Percentiles rank a stretch among this genome's conserved stretches.
phyloP scores from a whole-genome alignment of 192 early-diverging fungal species.

The Entophlyctis helioformis region DNA sequence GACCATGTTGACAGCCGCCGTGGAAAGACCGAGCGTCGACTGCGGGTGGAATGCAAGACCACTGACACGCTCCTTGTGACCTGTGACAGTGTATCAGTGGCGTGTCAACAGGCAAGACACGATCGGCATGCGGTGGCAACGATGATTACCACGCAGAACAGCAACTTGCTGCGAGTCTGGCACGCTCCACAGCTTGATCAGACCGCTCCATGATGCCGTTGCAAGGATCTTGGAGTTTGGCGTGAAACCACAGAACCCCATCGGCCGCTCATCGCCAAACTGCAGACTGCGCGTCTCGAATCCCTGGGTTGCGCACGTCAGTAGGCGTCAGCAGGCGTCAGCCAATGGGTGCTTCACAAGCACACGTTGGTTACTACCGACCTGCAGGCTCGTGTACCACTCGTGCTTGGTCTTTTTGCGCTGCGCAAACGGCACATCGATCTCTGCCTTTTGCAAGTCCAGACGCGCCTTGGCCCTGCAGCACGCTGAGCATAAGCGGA shows the following conservation, averaged over 20 bases:
- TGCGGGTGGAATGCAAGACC: slow-evolving; percentile 83
- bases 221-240: slow-evolving; percentile 66
- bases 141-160: slow-evolving; percentile 40
- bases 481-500: not conserved
- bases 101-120: not conserved
- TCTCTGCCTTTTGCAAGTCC: slow-evolving; percentile 50
- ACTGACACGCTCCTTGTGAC: slow-evolving; percentile 80
- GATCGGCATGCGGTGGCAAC: slow-evolving; percentile 13
- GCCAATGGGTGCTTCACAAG: not conserved
- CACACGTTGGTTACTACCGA: slow-evolving; percentile 7
- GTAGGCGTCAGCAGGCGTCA: not conserved
- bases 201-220: slow-evolving; percentile 76
- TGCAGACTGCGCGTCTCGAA: slow-evolving; percentile 71
- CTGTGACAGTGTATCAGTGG: slow-evolving; percentile 9
- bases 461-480: slow-evolving; percentile 54
- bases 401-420: slow-evolving; percentile 64
- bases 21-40: slow-evolving; percentile 45
- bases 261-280: slow-evolving; percentile 78
- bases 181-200: slow-evolving; percentile 77
- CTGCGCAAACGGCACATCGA: slow-evolving; percentile 47
- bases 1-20: slow-evolving; percentile 62
- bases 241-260: slow-evolving; percentile 64
- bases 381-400: slow-evolving; percentile 58
- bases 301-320: not conserved
- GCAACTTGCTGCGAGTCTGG: slow-evolving; percentile 59